phyloP scores from a whole-genome alignment of 305 asterid species.

The Rubia balearica region DNA sequence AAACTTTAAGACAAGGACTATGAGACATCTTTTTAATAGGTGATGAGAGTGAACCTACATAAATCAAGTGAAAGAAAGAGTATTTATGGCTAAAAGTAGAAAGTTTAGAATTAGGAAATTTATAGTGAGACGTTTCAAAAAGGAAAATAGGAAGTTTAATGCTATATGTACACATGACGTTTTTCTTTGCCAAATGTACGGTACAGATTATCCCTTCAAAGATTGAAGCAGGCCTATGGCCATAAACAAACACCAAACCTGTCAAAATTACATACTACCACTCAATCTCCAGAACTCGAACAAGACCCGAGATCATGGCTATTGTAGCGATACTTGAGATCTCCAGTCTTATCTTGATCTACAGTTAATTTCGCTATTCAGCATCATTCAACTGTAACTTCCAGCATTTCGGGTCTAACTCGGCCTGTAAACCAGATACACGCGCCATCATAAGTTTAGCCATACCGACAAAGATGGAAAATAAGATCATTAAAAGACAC shows the following conservation, averaged over 20 bases:
- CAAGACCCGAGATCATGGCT: background rate
- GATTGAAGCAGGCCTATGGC: background rate
- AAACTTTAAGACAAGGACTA: no score
- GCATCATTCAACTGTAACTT: constrained; percentile 44
- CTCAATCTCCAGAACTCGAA: background rate
- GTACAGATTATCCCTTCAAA: background rate
- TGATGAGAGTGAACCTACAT: no score
- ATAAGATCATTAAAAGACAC: no score
- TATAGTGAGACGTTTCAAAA: no score
- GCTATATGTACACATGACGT: no score
- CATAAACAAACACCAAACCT: background rate
- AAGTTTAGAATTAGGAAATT: no score
- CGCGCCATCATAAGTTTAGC: constrained; percentile 1
- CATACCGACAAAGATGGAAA: background rate
- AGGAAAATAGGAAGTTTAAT: no score
- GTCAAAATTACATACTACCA: background rate
- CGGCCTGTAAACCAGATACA: constrained; percentile 43
- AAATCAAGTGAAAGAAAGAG: no score
- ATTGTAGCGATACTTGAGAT: no score
- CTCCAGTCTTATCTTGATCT: no score
- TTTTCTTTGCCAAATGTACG: background rate
- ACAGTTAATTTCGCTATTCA: constrained; percentile 22
- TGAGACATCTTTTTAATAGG: no score
- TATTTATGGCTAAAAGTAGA: no score
- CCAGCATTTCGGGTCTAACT: constrained; percentile 75